phyloP scores from a whole-genome alignment of 345 rosid species.

The Diplotaxis tenuifolia region DNA sequence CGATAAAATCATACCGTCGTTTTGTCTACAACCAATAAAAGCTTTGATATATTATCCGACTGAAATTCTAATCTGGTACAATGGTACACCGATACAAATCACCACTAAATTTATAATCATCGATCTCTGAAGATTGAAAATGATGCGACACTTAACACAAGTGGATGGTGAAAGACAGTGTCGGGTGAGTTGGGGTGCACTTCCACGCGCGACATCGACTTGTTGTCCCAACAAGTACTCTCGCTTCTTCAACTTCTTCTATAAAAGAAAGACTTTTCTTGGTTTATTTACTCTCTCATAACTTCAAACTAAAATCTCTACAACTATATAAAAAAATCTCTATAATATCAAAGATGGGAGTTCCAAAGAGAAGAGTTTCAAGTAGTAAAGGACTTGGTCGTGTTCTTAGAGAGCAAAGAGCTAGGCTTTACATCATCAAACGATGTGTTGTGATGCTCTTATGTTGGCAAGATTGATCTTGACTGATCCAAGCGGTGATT shows the following conservation, averaged over 20 bases:
- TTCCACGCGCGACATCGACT: slow-evolving; percentile 36
- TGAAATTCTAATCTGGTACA: neutral
- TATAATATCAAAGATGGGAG: slow-evolving; percentile 40
- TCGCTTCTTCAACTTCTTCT: slow-evolving; percentile 10
- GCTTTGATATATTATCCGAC: neutral
- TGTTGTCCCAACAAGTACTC: slow-evolving; percentile 28
- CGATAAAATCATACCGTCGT: neutral
- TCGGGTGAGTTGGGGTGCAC: slow-evolving; percentile 36
- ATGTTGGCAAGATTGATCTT: slow-evolving; percentile 72
- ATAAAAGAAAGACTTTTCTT: slow-evolving; percentile 4
- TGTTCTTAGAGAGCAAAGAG: slow-evolving; percentile 80
- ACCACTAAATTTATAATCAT: neutral
- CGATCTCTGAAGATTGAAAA: slow-evolving; percentile 19
- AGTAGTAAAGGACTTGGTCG: slow-evolving; percentile 64
- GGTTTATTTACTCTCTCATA: slow-evolving; percentile 11
- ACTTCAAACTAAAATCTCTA: slow-evolving; percentile 12
- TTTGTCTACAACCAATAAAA: slow-evolving; percentile 12
- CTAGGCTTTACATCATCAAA: slow-evolving; percentile 73
- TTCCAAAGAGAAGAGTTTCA: slow-evolving; percentile 64
- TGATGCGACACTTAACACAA: slow-evolving; percentile 31
- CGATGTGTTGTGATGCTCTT: slow-evolving; percentile 87
- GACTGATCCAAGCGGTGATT: slow-evolving; percentile 3
- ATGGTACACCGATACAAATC: slow-evolving; percentile 1
- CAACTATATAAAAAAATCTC: slow-evolving; percentile 1
- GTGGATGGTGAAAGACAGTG: slow-evolving; percentile 33